These are phyloP conservation scores for Aspergillus vadensis DNA, from an alignment of 2,329 filamentous ascomycete genomes.

Conservation along the genomic window DNA sequence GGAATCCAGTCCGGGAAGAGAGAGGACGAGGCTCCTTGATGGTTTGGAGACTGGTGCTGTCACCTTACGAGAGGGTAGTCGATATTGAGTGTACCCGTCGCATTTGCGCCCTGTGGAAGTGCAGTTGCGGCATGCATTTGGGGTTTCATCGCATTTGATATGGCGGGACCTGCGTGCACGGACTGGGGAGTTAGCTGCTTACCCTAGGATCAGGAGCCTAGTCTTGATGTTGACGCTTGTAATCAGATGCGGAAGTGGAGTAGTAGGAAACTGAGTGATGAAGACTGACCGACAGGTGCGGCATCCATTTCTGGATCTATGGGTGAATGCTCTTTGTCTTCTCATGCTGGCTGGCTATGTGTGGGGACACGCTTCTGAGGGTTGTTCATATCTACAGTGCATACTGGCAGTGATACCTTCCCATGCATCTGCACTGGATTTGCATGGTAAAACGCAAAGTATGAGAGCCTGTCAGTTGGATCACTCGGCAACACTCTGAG, in stretches of 20 bases:
- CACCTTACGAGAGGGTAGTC: neutral
- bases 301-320: neutral
- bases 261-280: neutral
- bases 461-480: too few relatives aligned
- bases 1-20: neutral
- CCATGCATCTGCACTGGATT: too few relatives aligned
- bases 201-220: neutral
- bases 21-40: neutral
- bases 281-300: constrained; percentile 5
- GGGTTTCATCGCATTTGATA: constrained; percentile 6
- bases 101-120: constrained; percentile 2
- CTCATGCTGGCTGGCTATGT: neutral
- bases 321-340: neutral
- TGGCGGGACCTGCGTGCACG: neutral
- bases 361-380: neutral
- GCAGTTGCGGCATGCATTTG: neutral
- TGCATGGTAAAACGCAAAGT: too few relatives aligned
- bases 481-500: too few relatives aligned
- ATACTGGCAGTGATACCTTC: too few relatives aligned
- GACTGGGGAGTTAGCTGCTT: neutral
- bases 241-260: too few relatives aligned
- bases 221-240: neutral
- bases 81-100: neutral
- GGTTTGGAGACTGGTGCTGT: neutral
- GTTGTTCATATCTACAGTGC: neutral